phyloP scores from a whole-genome alignment of 2,329 filamentous ascomycete species.

The Graphiopsis chlorocephala region DNA sequence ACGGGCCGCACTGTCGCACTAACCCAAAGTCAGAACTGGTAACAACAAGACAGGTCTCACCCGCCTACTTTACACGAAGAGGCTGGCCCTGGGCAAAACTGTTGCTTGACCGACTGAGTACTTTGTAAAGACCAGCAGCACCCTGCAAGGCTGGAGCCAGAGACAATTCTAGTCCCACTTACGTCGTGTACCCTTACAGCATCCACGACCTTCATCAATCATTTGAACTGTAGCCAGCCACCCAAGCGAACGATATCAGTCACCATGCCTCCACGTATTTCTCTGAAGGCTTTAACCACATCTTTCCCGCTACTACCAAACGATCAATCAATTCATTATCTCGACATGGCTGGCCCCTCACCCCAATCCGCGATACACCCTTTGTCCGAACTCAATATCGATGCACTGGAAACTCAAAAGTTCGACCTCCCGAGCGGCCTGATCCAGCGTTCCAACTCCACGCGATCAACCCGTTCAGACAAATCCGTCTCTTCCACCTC shows the following conservation, averaged over 20 bases:
- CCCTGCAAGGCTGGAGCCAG: constrained; percentile 7
- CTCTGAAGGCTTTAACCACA: background rate
- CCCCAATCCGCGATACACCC: background rate
- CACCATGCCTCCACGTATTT: background rate
- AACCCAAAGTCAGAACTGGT: constrained; percentile 10
- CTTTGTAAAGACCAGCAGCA: constrained; percentile 8
- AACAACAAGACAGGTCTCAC: constrained; percentile 14
- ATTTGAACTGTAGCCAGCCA: constrained; percentile 9
- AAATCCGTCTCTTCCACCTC: constrained; percentile 11
- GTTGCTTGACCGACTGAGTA: background rate
- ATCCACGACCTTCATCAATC: background rate
- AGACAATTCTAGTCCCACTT: constrained; percentile 8
- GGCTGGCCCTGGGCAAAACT: constrained; percentile 11
- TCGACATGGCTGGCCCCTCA: background rate
- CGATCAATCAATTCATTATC: constrained; percentile 3
- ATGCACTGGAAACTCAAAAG: constrained; percentile 10
- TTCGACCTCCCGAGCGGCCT: constrained; percentile 6
- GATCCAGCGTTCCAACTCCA: constrained; percentile 13
- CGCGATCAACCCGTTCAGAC: constrained; percentile 14
- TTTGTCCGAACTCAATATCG: constrained; percentile 11
- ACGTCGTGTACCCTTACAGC: background rate
- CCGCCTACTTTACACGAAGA: constrained; percentile 5
- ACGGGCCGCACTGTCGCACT: background rate
- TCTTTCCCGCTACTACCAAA: background rate
- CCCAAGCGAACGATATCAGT: constrained; percentile 2